These are phyloP conservation scores for Daldinia caldariorum DNA, from an alignment of 495 filamentous ascomycete genomes.

Conservation along the genomic window DNA sequence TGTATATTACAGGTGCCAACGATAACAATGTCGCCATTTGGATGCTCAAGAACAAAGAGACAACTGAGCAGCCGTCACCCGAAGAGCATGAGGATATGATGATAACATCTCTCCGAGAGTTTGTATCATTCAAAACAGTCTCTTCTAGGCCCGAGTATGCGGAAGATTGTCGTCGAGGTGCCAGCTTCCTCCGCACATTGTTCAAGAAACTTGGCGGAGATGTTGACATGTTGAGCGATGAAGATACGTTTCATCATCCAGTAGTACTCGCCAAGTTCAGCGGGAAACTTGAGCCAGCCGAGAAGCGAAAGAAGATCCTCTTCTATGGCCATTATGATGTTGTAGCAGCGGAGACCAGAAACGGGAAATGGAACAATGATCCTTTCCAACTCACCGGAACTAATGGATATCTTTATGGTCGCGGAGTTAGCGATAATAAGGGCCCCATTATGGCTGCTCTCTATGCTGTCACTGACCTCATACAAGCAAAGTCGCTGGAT, in stretches of 20 bases:
- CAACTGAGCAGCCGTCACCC: constrained; percentile 46
- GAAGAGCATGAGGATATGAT: constrained; percentile 70
- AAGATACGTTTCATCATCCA: constrained; percentile 76
- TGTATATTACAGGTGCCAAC: constrained; percentile 95
- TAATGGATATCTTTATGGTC: constrained; percentile 95
- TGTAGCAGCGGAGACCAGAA: constrained; percentile 86
- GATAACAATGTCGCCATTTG: constrained; percentile 89
- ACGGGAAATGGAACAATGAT: constrained; percentile 81
- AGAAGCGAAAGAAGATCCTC: constrained; percentile 80
- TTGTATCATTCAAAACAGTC: constrained; percentile 89
- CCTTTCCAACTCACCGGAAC: constrained; percentile 86
- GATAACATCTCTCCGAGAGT: constrained; percentile 80
- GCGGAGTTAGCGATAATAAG: constrained; percentile 96
- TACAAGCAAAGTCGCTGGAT: constrained; percentile 77
- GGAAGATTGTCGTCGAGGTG: constrained; percentile 91
- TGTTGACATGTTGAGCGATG: constrained; percentile 83
- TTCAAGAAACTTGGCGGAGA: constrained; percentile 91
- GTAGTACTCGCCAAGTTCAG: constrained; percentile 89
- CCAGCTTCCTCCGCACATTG: constrained; percentile 85
- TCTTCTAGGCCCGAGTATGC: constrained; percentile 84
- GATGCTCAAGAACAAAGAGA: constrained; percentile 73
- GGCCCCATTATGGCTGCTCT: constrained; percentile 92
- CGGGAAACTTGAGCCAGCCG: constrained; percentile 66
- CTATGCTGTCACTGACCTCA: constrained; percentile 89
- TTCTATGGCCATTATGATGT: constrained; percentile 99